phyloP scores from a whole-genome alignment of 495 filamentous ascomycete species.

The Pyronema domesticum region DNA sequence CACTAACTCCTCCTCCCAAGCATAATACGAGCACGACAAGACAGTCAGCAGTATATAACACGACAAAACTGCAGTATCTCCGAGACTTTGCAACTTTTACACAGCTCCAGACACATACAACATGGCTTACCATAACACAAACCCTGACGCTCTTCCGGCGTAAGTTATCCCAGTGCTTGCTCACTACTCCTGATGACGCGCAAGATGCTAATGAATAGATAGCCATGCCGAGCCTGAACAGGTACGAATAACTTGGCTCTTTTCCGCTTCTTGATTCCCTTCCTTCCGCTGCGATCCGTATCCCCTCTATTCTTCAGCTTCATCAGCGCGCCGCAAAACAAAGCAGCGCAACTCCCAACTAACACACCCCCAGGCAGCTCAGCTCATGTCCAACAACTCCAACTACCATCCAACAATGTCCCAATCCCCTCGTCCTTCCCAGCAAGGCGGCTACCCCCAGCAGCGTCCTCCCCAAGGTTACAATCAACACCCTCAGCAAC shows the following conservation, averaged over 20 bases:
- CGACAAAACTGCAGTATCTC: too few relatives aligned
- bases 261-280: conserved; percentile 5
- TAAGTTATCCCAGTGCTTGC: conserved; percentile 35
- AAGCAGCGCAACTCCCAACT: conserved; percentile 8
- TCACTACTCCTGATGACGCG: background rate
- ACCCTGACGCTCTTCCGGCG: conserved; percentile 94
- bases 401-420: conserved; percentile 21
- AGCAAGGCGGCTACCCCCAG: too few relatives aligned
- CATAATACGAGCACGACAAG: too few relatives aligned
- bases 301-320: background rate
- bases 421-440: too few relatives aligned
- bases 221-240: conserved; percentile 92
- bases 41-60: too few relatives aligned
- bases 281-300: background rate
- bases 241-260: conserved; percentile 30
- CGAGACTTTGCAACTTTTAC: too few relatives aligned
- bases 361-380: conserved; percentile 31
- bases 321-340: background rate
- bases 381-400: conserved; percentile 32
- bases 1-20: too few relatives aligned
- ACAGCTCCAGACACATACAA: too few relatives aligned
- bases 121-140: conserved; percentile 93
- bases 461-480: conserved; percentile 14
- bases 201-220: conserved; percentile 1
- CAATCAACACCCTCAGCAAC: conserved; percentile 23